Evolutionary conservation across 345 rosid species (phyloP), one percentile per base, ranked within the genome.

Genomic region (Lepidium sativum): DNA sequence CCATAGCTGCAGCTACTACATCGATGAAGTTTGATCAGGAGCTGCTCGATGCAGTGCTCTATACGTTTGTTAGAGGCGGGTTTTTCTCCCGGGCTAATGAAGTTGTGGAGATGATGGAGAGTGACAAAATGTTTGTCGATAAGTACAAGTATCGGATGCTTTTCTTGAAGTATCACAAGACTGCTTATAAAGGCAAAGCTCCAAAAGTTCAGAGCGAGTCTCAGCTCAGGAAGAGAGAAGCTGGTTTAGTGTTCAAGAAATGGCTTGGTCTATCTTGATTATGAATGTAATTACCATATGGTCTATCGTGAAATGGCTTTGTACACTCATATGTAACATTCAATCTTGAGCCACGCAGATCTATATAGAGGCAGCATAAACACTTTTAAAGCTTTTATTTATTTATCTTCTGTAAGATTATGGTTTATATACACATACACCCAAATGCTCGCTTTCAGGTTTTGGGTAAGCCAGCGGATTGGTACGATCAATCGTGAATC

Each of bases 161-260:
- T 32, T 86, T 83, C 81, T 75, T 90, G 78, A 90, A 94, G 83
- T 94, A 86, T 79, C 99, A 90, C 67, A 94, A 82, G 81, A 94
- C 96, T 52, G 80, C 86, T 8, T 80, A 78, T 35, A 90, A 94
- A 80, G 97, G 96, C 32, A 94, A 86, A 79, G 77, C 92, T 73
- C 89, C 99, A 35, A 88, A 85, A 72, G 78, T 82, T 74, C 96
- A 86, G 80, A 84, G 92, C n/a, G 92, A 94, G 73, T 66, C 86
- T 32, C 97, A 86, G 60, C 75, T 82, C 14, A 90, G 40, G 67
- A 94, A 78, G 83, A 83, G 96, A 76, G 92, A 84, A 75, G 87
- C 92, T 47, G 87, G 83, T 44, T 55, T 86, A 72, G 33, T 38
- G 29, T 88, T 90, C 40, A 89, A 94, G 85, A 84, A 81, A 54